Conservation (phyloP, 83 land plant species). For the Thuja plicata region DNA sequence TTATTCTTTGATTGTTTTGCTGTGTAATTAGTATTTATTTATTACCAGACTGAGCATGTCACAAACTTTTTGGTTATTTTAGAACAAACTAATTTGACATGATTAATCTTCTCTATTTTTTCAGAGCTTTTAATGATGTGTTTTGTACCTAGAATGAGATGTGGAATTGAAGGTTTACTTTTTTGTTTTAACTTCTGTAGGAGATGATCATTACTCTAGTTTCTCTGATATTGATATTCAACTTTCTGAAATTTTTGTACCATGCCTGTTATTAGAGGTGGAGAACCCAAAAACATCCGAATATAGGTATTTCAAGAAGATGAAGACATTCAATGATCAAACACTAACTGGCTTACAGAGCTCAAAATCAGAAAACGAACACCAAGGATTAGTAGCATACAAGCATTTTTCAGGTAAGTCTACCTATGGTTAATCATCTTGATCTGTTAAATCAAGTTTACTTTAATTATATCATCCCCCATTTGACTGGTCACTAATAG, state of each 20-base stretch:
- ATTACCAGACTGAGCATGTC: neutral
- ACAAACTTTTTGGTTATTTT: neutral
- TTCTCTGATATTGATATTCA: neutral
- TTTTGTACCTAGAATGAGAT: neutral
- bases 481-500: neutral
- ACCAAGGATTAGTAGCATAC: neutral
- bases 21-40: neutral
- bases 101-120: neutral
- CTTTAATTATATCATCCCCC: neutral
- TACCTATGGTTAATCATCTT: neutral
- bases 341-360: neutral
- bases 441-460: neutral
- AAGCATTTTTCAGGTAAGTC: constrained; percentile 7
- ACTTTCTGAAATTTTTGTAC: neutral
- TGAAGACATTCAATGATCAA: constrained; percentile 6
- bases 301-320: constrained; percentile 6
- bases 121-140: neutral
- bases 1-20: neutral
- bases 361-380: neutral
- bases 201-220: neutral
- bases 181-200: neutral
- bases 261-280: neutral
- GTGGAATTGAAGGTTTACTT: neutral
- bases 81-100: neutral
- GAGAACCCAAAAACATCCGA: constrained; percentile 12